These are phyloP conservation scores for Paracamarosporium sp. DNA, from an alignment of 2,329 filamentous ascomycete species.

Conservation along the genomic window DNA sequence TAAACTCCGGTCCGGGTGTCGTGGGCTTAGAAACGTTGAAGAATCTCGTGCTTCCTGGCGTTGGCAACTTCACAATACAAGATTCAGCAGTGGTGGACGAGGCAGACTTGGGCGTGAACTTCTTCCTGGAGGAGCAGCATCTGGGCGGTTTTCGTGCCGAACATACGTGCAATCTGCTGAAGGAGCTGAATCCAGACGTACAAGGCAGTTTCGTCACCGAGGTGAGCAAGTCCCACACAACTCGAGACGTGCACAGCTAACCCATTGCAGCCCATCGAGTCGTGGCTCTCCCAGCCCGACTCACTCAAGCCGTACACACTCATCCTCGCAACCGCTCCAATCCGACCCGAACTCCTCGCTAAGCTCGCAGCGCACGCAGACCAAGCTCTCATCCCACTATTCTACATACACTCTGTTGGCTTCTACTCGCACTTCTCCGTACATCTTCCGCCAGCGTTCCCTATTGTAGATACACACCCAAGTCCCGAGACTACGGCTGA, in stretches of 20 bases:
- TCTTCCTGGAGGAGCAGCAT: slow-evolving; percentile 85
- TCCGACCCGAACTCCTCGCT: slow-evolving; percentile 59
- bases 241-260: slow-evolving; percentile 14
- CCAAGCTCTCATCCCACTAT: slow-evolving; percentile 71
- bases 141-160: slow-evolving; percentile 80
- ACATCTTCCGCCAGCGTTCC: slow-evolving; percentile 77
- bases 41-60: slow-evolving; percentile 92
- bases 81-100: slow-evolving; percentile 81
- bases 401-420: slow-evolving; percentile 87
- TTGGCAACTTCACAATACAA: slow-evolving; percentile 90
- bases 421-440: slow-evolving; percentile 93
- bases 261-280: slow-evolving; percentile 49
- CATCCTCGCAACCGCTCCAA: slow-evolving; percentile 66
- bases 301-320: slow-evolving; percentile 61
- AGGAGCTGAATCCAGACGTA: slow-evolving; percentile 93
- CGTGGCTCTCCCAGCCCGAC: slow-evolving; percentile 51
- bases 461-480: slow-evolving; percentile 94
- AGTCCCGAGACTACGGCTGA: slow-evolving; percentile 85
- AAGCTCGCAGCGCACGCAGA: slow-evolving; percentile 59
- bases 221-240: slow-evolving; percentile 46
- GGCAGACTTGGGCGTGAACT: slow-evolving; percentile 90
- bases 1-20: slow-evolving; percentile 87
- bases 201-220: slow-evolving; percentile 72
- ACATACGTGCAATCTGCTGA: slow-evolving; percentile 76
- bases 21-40: slow-evolving; percentile 92